These are phyloP conservation scores for Ganoderma multipileum DNA, from an alignment of 1,284 basidiomycete species.

Conservation along the genomic window DNA sequence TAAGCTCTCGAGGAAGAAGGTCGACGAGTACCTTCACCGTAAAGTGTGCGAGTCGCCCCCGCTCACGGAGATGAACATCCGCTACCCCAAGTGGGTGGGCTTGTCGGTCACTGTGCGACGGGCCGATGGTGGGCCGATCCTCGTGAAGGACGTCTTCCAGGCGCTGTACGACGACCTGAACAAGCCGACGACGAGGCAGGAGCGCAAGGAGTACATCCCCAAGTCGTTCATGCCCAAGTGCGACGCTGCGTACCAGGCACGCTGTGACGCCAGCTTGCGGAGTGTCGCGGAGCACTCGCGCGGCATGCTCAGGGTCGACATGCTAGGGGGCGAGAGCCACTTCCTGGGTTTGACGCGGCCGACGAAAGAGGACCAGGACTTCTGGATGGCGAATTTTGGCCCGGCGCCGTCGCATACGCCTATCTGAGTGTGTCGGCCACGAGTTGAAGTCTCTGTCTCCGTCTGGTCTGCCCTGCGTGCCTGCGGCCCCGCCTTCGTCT, in stretches of 20 bases:
- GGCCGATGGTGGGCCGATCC: constrained; percentile 46
- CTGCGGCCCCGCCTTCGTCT: constrained; percentile 2
- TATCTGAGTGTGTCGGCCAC: not conserved
- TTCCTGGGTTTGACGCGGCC: constrained; percentile 49
- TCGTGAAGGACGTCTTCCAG: constrained; percentile 59
- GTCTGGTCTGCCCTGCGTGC: not conserved
- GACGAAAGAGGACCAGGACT: constrained; percentile 26
- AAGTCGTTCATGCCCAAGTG: constrained; percentile 42
- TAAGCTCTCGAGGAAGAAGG: constrained; percentile 22
- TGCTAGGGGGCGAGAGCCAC: constrained; percentile 51
- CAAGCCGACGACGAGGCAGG: constrained; percentile 50
- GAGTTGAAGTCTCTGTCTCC: not conserved
- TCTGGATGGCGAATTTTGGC: constrained; percentile 27
- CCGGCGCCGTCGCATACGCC: constrained; percentile 5
- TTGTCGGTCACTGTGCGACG: constrained; percentile 55
- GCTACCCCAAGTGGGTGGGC: constrained; percentile 38
- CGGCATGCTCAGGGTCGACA: constrained; percentile 59
- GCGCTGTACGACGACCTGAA: constrained; percentile 57
- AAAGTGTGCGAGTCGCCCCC: constrained; percentile 40
- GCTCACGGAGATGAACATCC: constrained; percentile 45
- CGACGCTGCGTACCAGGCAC: constrained; percentile 48
- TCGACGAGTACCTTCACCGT: constrained; percentile 41
- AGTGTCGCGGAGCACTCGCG: constrained; percentile 39
- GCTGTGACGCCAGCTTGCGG: constrained; percentile 46
- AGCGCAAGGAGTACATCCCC: constrained; percentile 41